These are phyloP conservation scores for Cercospora beticola DNA, from an alignment of 2,329 filamentous ascomycete genomes.

Conservation along the genomic window DNA sequence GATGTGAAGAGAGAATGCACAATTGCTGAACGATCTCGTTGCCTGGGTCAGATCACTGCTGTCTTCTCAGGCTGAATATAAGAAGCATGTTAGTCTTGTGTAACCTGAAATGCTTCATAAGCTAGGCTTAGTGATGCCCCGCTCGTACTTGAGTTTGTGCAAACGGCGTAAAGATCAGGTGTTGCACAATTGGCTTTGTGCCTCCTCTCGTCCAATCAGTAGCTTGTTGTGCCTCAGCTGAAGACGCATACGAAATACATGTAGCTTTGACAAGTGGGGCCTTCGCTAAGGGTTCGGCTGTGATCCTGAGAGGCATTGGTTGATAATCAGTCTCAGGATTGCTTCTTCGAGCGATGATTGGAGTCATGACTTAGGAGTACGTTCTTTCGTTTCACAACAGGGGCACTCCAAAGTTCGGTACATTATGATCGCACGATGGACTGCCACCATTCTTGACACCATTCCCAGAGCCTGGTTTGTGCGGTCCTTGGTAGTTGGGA, in stretches of 20 bases:
- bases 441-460: not conserved
- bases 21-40: not conserved
- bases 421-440: not conserved
- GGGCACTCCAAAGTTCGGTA: not conserved
- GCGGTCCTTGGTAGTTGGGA: not conserved
- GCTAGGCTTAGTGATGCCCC: not conserved
- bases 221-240: not conserved
- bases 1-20: not conserved
- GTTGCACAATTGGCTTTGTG: not conserved
- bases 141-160: not conserved
- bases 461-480: not conserved
- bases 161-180: not conserved
- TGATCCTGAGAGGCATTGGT: not conserved
- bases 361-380: not conserved
- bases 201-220: not conserved
- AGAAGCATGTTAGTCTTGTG: not conserved
- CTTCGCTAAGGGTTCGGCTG: not conserved
- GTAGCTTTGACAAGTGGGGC: not conserved
- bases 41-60: not conserved
- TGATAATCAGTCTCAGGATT: not conserved
- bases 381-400: not conserved
- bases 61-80: not conserved
- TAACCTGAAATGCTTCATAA: not conserved
- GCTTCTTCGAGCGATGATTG: not conserved
- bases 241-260: not conserved